Conservation (phyloP, 345 rosid species). For the Sisymbrium altissimum region DNA sequence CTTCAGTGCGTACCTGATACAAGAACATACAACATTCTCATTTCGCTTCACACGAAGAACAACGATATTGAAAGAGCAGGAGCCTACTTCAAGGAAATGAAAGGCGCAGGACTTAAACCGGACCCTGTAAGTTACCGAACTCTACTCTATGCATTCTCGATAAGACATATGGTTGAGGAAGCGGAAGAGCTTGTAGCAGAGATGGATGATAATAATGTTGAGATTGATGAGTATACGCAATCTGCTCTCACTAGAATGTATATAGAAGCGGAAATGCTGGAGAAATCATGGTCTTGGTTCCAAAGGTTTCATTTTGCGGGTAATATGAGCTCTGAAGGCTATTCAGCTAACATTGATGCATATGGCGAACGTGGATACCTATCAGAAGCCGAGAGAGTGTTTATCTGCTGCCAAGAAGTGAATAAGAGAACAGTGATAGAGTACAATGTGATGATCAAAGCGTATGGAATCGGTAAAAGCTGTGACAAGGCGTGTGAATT, state of each 20-base stretch:
- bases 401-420: slow-evolving; percentile 53
- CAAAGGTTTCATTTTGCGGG: slow-evolving; percentile 64
- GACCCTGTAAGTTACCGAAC: slow-evolving; percentile 82
- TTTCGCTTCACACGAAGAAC: slow-evolving; percentile 57
- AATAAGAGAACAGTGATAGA: slow-evolving; percentile 56
- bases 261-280: slow-evolving; percentile 67
- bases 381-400: slow-evolving; percentile 61
- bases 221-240: slow-evolving; percentile 88
- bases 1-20: slow-evolving; percentile 70
- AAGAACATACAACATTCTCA: slow-evolving; percentile 81
- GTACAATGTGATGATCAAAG: slow-evolving; percentile 88
- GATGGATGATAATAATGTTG: slow-evolving; percentile 61
- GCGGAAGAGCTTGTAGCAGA: slow-evolving; percentile 66
- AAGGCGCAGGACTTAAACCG: slow-evolving; percentile 58
- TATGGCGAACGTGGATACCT: slow-evolving; percentile 70
- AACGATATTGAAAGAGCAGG: slow-evolving; percentile 54
- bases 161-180: slow-evolving; percentile 70
- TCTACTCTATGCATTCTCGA: slow-evolving; percentile 74
- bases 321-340: slow-evolving; percentile 67
- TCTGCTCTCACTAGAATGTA: slow-evolving; percentile 86
- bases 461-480: slow-evolving; percentile 61
- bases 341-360: slow-evolving; percentile 81
- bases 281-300: slow-evolving; percentile 86
- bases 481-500: slow-evolving; percentile 63
- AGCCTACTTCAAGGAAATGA: slow-evolving; percentile 63